Base-by-base conservation (phyloP, 73 alveolate species). In the Symbiodinium natans region DNA sequence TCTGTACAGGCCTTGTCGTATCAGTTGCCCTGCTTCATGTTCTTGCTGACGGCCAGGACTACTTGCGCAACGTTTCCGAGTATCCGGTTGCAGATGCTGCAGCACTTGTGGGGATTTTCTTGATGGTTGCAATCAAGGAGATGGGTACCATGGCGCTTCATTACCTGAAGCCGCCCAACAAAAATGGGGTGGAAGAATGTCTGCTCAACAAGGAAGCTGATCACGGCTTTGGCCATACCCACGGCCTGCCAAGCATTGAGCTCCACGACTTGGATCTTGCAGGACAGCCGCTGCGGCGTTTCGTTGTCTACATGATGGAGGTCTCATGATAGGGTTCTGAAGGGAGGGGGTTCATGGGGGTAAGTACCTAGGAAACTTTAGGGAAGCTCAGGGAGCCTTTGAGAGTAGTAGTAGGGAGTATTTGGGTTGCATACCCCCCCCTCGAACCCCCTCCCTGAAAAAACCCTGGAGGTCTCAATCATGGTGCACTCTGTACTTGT, bases 31-130 rank as follows among this genome's bases (percentile, higher is more conserved):
- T 63, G 39, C 33, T 63, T 27, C 82, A 63, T 33, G 82, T 63
- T 9, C 82, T 63, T 9, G 82, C 82, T 17, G 82, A 63, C 36
- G 82, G 82, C 36, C 34, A 63, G 82, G 82, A 63, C 10, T 63
- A 63, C 82, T 63, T 63, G 82, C 82, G 82, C 82, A 63, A 63
- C 21, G 82, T 63, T 21, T 63, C 82, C 13, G 33, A 15, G 31
- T 63, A 63, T 3, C 82, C 82, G 13, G 82, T 63, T 15, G 82
- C 82, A 63, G 82, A 63, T 63, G 82, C 82, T 63, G 82, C 82
- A 1, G 82, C 82, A 0, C 82, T 63, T 27, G 10, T 63, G 13
- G 82, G 82, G 21, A 63, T 63, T 33, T 63, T 63, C 82, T 13
- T 63, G 82, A 63, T 63, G 82, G 82, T 63, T n/a, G 39, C 82